Base-by-base conservation (phyloP, 306 rosid genomes). In the Quercus suber region DNA sequence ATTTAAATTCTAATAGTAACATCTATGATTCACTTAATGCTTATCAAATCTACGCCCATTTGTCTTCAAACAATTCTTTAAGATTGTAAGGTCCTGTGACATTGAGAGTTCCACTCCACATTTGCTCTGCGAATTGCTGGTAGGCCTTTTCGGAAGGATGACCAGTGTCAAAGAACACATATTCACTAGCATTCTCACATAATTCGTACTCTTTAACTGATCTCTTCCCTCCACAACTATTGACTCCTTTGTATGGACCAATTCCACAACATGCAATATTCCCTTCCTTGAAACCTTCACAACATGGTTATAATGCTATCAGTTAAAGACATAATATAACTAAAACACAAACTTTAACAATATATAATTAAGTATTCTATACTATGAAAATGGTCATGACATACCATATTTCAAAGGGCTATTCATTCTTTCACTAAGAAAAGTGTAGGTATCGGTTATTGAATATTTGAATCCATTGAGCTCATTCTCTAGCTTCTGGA, bases 241-340 rank as follows among this genome's bases (percentile, higher is more conserved):
- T 1, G 27, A 64, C 19, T 67, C 85, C 87, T 69, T 81, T 12
- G 25, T 74, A 71, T 2, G 81, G 85, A 14, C 87, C 85, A 52
- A 70, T 75, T 55, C 89, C 87, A 71, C 87, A 83, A 1, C 87
- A 86, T 45, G 89, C 87, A 0, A 4, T 51, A n/a, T 25, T 59
- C 41, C 81, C 87, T 64, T 83, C 85, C 33, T 76, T 81, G 75
- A 86, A 86, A 30, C 85, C 89, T 85, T n/a, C 12, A 37, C 6
- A 9, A 51, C 35, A 28, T 11, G 23, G 45, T 41, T 41, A 41
- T 2, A 41, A 41, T 41, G 45, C 3, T 8, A 41, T 41, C 45
- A 41, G 45, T 41, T 41, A 41, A 41, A 7, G 45, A 41, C 3
- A 41, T 7, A 7, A 7, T 41, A 7, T 41, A 8, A 41, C 45